Conservation (phyloP, 768 basidiomycete genomes). For the Lactifluus echinatus region DNA sequence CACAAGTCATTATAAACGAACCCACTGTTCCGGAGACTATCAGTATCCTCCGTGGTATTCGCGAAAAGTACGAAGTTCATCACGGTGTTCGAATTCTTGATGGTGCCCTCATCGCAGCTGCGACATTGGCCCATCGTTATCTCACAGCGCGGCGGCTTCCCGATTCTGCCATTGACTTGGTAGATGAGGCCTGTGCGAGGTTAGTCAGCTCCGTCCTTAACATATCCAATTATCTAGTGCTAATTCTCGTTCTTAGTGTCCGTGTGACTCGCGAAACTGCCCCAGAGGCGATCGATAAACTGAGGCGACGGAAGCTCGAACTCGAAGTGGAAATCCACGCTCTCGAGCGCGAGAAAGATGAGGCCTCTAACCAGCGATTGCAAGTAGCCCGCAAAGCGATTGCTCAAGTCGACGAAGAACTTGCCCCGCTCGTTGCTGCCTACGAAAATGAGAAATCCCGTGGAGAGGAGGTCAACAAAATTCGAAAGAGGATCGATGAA, state of each 20-base stretch:
- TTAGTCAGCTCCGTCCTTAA: slow-evolving; percentile 27
- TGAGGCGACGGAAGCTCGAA: slow-evolving; percentile 83
- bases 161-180: slow-evolving; percentile 83
- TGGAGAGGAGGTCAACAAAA: slow-evolving; percentile 69
- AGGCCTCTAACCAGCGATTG: slow-evolving; percentile 79
- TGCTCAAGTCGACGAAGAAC: slow-evolving; percentile 76
- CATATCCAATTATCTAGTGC: background rate
- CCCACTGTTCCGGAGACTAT: slow-evolving; percentile 85
- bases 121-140: slow-evolving; percentile 88
- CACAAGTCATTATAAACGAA: slow-evolving; percentile 90
- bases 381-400: slow-evolving; percentile 65
- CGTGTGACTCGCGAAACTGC: slow-evolving; percentile 91
- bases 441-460: slow-evolving; percentile 83
- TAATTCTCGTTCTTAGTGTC: slow-evolving; percentile 38
- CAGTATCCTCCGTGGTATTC: slow-evolving; percentile 87
- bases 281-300: slow-evolving; percentile 87
- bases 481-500: slow-evolving; percentile 80
- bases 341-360: slow-evolving; percentile 84
- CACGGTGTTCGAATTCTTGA: slow-evolving; percentile 88
- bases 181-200: slow-evolving; percentile 90
- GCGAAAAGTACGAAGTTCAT: slow-evolving; percentile 84
- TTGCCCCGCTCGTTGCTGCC: slow-evolving; percentile 71
- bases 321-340: slow-evolving; percentile 95
- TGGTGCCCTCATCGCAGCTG: slow-evolving; percentile 80
- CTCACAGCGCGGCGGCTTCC: slow-evolving; percentile 73